Evolutionary conservation across 257 asterid genomes (phyloP), one percentile per base, ranked within the genome.

Genomic region (Thymus mandschuricus): DNA sequence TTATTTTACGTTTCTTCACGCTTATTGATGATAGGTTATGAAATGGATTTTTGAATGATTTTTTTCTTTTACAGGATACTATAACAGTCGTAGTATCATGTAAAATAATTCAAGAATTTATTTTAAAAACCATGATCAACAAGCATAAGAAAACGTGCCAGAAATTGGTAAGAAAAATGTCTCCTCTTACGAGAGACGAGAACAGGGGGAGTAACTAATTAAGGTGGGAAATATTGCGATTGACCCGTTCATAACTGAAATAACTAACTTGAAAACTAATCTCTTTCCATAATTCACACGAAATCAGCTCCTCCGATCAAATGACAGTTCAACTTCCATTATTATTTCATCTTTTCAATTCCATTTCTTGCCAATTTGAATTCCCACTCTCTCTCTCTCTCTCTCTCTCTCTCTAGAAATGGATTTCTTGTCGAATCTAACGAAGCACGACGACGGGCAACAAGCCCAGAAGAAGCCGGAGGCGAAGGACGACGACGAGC

Each of bases 391-490:
- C 54, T 8, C 45, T 10, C 27, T 27, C 8, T 44, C 21, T 21
- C 21, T 21, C 21, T 41, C 64, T 78, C 54, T 62, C 57, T n/a
- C 54, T 10, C 6, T 6, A 38, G 40, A 51, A 56, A 81, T 81
- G 85, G 81, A 81, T 62, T 71, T 78, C 81, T n/a, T 78, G 4
- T 71, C 85, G 10, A 69, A 68, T 12, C 6, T 79, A 1, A 8
- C 73, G 43, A 68, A 68, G 34, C 68, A 58, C 1, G 70, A 64
- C 41, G 73, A 72, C 3, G 4, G 28, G 8, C 60, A 69, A 11
- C 60, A 69, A 29, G 40, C 70, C 64, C 46, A 43, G 57, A 29
- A 45, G 13, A 3, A 33, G 0, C 30, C 69, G 55, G 55, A 43
- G 3, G 68, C 30, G 27, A n/a, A 28, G 9, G 52, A 61, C 7